Conservation (phyloP, 108 stramenopile genomes). For the Craspedostauros australis region DNA sequence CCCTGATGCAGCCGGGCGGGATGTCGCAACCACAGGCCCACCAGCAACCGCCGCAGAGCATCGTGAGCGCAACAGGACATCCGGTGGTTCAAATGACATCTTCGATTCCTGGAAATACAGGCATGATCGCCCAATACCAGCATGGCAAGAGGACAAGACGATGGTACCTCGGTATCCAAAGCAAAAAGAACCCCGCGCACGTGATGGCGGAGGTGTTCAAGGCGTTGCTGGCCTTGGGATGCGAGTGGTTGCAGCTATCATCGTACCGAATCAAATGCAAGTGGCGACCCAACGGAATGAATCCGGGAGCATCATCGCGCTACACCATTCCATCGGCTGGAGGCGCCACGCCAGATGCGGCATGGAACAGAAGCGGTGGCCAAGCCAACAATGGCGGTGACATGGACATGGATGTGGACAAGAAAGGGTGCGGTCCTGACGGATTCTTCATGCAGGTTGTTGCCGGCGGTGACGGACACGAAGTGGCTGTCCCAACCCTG, state of each 20-base stretch:
- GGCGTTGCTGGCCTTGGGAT: conserved; percentile 90
- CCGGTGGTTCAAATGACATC: conserved; percentile 84
- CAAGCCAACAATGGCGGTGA: conserved; percentile 21
- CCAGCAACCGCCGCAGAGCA: conserved; percentile 33
- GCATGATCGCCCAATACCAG: conserved; percentile 89
- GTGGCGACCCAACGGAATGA: conserved; percentile 82
- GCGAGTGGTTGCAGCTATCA: conserved; percentile 91
- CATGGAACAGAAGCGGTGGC: conserved; percentile 32
- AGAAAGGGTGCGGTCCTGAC: conserved; percentile 2
- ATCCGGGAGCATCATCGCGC: not conserved
- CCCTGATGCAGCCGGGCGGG: conserved; percentile 62
- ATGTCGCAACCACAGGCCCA: conserved; percentile 33
- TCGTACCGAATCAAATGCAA: conserved; percentile 94
- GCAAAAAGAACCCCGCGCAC: conserved; percentile 98
- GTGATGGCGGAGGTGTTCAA: conserved; percentile 99
- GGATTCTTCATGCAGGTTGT: conserved; percentile 64
- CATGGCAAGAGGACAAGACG: conserved; percentile 83
- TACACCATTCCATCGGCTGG: conserved; percentile 45
- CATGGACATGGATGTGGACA: conserved; percentile 17
- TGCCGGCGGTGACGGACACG: conserved; percentile 46
- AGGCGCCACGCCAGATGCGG: conserved; percentile 50
- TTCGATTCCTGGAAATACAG: conserved; percentile 85
- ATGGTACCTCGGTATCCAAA: conserved; percentile 99
- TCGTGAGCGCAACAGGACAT: conserved; percentile 46
- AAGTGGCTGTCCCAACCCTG: conserved; percentile 68